These are phyloP conservation scores for Stemphylium lycopersici DNA, from an alignment of 2,329 filamentous ascomycete genomes.

Conservation along the genomic window DNA sequence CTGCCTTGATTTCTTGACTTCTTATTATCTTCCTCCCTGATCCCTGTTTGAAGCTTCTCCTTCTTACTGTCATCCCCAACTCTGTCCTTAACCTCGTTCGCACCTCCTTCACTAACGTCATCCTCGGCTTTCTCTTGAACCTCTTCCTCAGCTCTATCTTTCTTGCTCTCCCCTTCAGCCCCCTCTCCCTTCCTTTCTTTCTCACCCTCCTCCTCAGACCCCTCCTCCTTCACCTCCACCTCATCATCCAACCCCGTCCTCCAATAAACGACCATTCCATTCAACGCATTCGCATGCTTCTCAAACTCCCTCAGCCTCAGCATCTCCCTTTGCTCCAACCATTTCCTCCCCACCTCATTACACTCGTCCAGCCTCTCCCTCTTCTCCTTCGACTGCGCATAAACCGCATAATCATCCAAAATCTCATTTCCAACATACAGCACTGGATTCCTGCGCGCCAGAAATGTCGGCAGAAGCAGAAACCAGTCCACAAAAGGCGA, in stretches of 20 bases:
- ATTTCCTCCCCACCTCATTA: conserved; percentile 36
- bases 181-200: too few species aligned
- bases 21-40: too few species aligned
- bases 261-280: conserved; percentile 44
- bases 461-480: conserved; percentile 39
- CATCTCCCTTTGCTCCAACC: conserved; percentile 24
- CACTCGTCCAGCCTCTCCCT: conserved; percentile 32
- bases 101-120: too few species aligned
- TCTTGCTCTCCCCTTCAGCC: background rate
- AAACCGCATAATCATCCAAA: conserved; percentile 35
- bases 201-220: too few species aligned
- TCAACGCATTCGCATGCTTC: conserved; percentile 38
- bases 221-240: too few species aligned
- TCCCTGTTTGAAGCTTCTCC: too few species aligned
- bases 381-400: conserved; percentile 34
- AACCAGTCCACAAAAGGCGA: conserved; percentile 48
- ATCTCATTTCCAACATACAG: conserved; percentile 48
- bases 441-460: conserved; percentile 35
- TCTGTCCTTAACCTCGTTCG: too few species aligned
- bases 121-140: too few species aligned
- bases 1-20: too few species aligned
- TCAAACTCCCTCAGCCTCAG: conserved; percentile 36
- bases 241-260: background rate
- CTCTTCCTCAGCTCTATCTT: background rate
- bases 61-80: too few species aligned